Base-by-base conservation (phyloP, 2,329 filamentous ascomycete genomes). In the Cladosporium velox region DNA sequence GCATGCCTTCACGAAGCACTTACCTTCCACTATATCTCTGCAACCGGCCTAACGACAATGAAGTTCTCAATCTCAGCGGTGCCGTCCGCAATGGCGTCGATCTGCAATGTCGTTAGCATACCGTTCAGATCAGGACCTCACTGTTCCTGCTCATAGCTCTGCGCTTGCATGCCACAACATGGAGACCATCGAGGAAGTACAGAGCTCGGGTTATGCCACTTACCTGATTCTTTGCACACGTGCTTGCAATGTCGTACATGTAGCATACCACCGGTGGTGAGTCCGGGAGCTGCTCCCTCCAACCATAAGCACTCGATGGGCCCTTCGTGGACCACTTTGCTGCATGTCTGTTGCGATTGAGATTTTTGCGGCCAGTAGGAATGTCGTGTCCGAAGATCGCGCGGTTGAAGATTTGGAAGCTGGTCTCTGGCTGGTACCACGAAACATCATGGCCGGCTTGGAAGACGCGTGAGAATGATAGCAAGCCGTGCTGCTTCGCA, bases 361-460 rank as follows among this genome's bases (percentile, higher is more conserved):
- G 49, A 79, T 79, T 34, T 18, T 60, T n/a, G 2, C 44, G 18
- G 0, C 87, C 86, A 3, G 85, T 88, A 0, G 84, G 83, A 58
- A 89, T 78, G 66, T 87, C 86, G 12, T 76, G 78, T 58, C 82
- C 81, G 60, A 82, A 77, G 59, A 86, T 78, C 0, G 81, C 80
- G 6, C 86, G 83, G 24, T 80, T 77, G 73, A 87, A 87, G 57
- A 87, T 82, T 67, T 83, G 77, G 60, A 83, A 85, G 2, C 82
- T 79, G 0, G 84, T 84, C 69, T 86, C 79, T 0, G 85, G 85
- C 70, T 87, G 84, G 70, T 86, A 87, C 28, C 57, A 69, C 1
- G 67, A 44, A 18, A 66, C 69, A 59, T 73, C 71, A 60, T 77
- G 74, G 10, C 75, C 75, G 26, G 74, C 71, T 54, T 77, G 60